Evolutionary conservation across 345 rosid genomes (phyloP), one percentile per base, ranked within the genome.

Genomic region (Pistacia vera): DNA sequence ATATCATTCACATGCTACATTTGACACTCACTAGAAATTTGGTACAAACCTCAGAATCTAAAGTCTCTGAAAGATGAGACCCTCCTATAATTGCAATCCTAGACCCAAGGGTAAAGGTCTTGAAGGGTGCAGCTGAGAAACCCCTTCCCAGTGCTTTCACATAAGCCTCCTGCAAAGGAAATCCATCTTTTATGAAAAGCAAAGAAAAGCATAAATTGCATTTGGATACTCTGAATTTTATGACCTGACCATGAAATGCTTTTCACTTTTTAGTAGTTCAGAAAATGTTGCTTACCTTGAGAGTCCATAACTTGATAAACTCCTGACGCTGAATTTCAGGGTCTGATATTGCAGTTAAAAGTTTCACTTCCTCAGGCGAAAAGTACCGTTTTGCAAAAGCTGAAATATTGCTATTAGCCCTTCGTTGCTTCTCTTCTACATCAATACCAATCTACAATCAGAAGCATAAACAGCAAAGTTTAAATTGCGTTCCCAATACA

Each of bases 131-230:
- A 72, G 93, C 95, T 28, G 98, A 91, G 80, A 95, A 91, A 58
- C 97, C 97, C 83, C 77, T 90, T 78, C 97, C 95, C 82, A 89
- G 54, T 77, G 97, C 98, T 83, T 95, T 91, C 72, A 90, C 95
- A 81, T 93, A 95, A 63, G 97, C 93, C 81, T 94, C 97, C 97
- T 94, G 77, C 22, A 86, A 66, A 35, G 33, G 52, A 73, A 71
- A 80, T 70, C 20, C 65, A 74, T 68, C 61, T 64, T 59, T 59
- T 2, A 36, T 46, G 17, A 51, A 25, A 3, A 10, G 6, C 14
- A 63, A 66, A 49, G n/a, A 69, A 71, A 49, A 49, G 41, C 9
- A 17, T 13, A 35, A 2, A 46, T 13, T 62, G 20, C 7, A 20
- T 17, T 51, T n/a, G 46, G 9, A 41, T 41, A 41, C 0, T 25